A percentile compares a stretch with the other conserved stretches of the same genome.
Evolutionary conservation across 495 filamentous ascomycete genomes (phyloP).

Genomic region (Talaromyces stipitatus): DNA sequence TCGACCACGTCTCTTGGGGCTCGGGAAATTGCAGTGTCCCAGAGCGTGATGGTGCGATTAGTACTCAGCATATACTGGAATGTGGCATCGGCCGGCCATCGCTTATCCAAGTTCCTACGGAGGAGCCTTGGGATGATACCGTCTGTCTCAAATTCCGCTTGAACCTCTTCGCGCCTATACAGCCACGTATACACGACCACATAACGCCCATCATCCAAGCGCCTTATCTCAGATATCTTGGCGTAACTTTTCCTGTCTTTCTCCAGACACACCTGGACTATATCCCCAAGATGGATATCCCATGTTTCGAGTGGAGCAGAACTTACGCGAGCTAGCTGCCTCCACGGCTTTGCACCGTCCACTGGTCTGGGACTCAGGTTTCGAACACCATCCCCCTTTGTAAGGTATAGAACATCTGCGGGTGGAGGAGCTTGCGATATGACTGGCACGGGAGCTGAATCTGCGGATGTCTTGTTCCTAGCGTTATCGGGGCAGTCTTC

Average conservation of each 20-base stretch:
- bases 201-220: slow-evolving; percentile 6
- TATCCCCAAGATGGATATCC: slow-evolving; percentile 3
- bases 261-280: slow-evolving; percentile 5
- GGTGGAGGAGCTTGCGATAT: background rate
- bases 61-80: slow-evolving; percentile 8
- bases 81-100: slow-evolving; percentile 4
- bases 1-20: background rate
- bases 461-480: background rate
- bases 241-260: background rate
- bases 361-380: background rate
- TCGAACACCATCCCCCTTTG: background rate
- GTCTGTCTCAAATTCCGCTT: slow-evolving; percentile 5
- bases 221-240: slow-evolving; percentile 8
- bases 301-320: background rate
- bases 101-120: background rate
- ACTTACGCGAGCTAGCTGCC: background rate
- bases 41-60: slow-evolving; percentile 9
- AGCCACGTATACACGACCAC: slow-evolving; percentile 8
- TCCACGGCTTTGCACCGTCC: background rate
- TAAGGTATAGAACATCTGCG: background rate
- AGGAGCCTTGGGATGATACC: background rate
- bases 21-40: slow-evolving; percentile 7
- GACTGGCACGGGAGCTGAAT: background rate
- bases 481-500: background rate
- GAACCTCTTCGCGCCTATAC: slow-evolving; percentile 7